Evolutionary conservation across 129 eudicot genomes (phyloP), one percentile per base, ranked within the genome.

Genomic region (Flaveria robusta): DNA sequence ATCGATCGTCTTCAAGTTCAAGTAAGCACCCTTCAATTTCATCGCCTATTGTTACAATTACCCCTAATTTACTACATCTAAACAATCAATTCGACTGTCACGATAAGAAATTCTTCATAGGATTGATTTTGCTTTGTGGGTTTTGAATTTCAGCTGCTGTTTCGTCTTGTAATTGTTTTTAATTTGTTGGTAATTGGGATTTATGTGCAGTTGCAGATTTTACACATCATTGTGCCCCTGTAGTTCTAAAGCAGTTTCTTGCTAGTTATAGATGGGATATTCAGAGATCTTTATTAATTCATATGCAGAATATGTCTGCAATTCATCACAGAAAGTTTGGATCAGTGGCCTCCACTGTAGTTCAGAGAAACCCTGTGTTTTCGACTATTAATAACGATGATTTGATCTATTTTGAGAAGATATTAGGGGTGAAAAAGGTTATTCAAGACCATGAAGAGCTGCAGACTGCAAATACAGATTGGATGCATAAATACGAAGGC

Each of bases 401-500:
- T 84, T 79, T 94, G 52, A 55, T 75, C 67, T 84, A 87, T 79
- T 94, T 94, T 64, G 88, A 84, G 79, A 87, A 84, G 47, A 79
- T 86, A 73, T 71, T 94, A 73, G 98, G 97, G 65, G 88, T 63
- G 62, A 91, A 81, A 72, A 89, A 91, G 76, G 97, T 94, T 31
- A 80, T 94, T 75, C 93, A 91, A 81, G 98, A 94, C 27, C 86
- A 82, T 72, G 97, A 88, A 75, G 86, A 82, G 72, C 81, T 94
- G 71, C 78, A 69, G 71, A 76, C 86, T 65, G 98, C 93, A 31
- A 94, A 94, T 74, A 94, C 92, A 26, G 98, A 94, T 83, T 94
- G 98, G 98, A 85, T 94, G 98, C 77, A 86, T 54, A 91, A 94
- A 45, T 87, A 85, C 87, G 87, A 84, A 86, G 98, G 98, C 71